These are phyloP conservation scores for Hymenoscyphus infarciens DNA, from an alignment of 2,329 filamentous ascomycete species.

Conservation along the genomic window DNA sequence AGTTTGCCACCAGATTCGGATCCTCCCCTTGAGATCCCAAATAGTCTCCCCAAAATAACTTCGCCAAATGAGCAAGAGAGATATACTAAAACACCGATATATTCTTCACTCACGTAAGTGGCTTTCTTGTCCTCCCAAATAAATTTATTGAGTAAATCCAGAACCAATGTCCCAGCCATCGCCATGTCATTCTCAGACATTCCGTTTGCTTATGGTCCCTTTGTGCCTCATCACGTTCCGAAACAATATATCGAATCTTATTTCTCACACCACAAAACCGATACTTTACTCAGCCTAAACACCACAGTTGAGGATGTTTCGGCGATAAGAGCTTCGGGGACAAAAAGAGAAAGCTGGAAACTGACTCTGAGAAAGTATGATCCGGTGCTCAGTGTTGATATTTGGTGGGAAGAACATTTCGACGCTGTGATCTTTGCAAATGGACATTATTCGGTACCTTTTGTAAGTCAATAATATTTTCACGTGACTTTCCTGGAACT, in stretches of 20 bases:
- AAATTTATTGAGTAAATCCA: slow-evolving; percentile 17
- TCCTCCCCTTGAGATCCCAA: slow-evolving; percentile 43
- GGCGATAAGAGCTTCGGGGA: slow-evolving; percentile 25
- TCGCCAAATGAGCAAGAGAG: slow-evolving; percentile 44
- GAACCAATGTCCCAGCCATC: slow-evolving; percentile 55
- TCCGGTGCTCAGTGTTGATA: slow-evolving; percentile 41
- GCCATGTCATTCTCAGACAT: slow-evolving; percentile 40
- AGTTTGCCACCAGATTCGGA: slow-evolving; percentile 44
- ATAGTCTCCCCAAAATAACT: slow-evolving; percentile 39
- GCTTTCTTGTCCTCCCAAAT: background rate
- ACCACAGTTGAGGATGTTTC: slow-evolving; percentile 51
- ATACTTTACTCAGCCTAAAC: slow-evolving; percentile 45
- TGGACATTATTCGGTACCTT: slow-evolving; percentile 69
- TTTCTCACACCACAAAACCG: slow-evolving; percentile 48
- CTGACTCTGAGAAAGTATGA: slow-evolving; percentile 48
- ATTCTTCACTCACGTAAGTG: slow-evolving; percentile 48
- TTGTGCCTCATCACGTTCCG: slow-evolving; percentile 48
- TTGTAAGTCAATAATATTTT: slow-evolving; percentile 40
- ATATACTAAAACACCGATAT: slow-evolving; percentile 48
- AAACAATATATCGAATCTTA: slow-evolving; percentile 55
- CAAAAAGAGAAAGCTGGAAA: slow-evolving; percentile 40
- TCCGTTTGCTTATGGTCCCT: slow-evolving; percentile 16
- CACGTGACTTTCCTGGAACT: background rate
- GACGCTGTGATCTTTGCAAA: slow-evolving; percentile 73
- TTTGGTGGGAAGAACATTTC: slow-evolving; percentile 53